phyloP scores from a whole-genome alignment of 768 basidiomycete species.

The Aureoboletus auriporus region DNA sequence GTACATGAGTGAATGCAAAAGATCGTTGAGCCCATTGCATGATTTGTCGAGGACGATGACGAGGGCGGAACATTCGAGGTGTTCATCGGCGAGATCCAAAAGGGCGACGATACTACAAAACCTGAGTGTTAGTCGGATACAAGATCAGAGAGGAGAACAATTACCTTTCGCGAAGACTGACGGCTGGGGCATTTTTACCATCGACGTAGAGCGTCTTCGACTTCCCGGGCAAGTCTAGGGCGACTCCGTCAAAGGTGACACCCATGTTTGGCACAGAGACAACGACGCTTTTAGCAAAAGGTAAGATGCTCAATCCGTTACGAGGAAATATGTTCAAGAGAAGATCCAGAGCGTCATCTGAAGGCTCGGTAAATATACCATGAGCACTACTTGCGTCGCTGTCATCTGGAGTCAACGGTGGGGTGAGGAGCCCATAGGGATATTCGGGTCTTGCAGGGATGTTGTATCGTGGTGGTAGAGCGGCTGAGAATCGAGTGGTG shows the following conservation, averaged over 20 bases:
- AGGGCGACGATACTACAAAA: constrained; percentile 73
- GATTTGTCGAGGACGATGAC: constrained; percentile 78
- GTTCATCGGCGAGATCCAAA: constrained; percentile 85
- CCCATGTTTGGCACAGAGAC: constrained; percentile 69
- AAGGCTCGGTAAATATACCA: constrained; percentile 41
- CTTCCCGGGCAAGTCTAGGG: constrained; percentile 67
- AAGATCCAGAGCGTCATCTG: constrained; percentile 70
- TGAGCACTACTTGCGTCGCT: constrained; percentile 42
- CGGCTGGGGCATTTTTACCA: constrained; percentile 74
- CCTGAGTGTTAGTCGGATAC: constrained; percentile 1
- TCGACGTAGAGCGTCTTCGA: constrained; percentile 81
- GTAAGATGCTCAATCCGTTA: constrained; percentile 61
- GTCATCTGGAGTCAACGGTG: constrained; percentile 77
- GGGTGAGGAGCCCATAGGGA: constrained; percentile 51
- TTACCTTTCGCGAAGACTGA: constrained; percentile 82
- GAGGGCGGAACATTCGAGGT: constrained; percentile 69
- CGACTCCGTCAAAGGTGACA: constrained; percentile 70
- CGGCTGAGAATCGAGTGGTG: constrained; percentile 22
- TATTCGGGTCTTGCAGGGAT: constrained; percentile 42
- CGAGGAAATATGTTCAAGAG: constrained; percentile 76
- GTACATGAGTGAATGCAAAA: constrained; percentile 90
- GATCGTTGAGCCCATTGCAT: constrained; percentile 62
- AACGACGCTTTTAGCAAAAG: constrained; percentile 70
- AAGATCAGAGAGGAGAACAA: constrained; percentile 9
- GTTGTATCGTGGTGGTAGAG: constrained; percentile 34